Evolutionary conservation across 345 rosid genomes (phyloP), one percentile per base, ranked within the genome.

Genomic region (Salix caprea): DNA sequence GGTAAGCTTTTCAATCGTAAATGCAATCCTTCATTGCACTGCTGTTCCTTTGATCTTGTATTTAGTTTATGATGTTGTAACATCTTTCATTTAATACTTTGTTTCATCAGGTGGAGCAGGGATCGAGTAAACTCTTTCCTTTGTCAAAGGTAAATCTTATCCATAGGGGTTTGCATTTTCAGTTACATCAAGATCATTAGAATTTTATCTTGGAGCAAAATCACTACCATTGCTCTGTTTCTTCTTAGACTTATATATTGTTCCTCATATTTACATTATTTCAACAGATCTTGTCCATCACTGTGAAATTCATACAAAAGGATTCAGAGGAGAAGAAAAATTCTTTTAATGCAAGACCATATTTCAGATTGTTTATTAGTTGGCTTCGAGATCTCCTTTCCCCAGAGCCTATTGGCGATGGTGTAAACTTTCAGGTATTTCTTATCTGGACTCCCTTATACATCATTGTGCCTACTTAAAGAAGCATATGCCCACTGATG

Each of bases 301-400:
- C 93, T 40, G 87, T 96, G 81, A 93, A 86, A 89, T 82, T 81
- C 83, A 87, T 92, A 76, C 98, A 86, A 84, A 92, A 87, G 81
- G 97, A 91, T 56, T 92, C 94, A 1, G 99, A 96, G 74, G 98
- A 91, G 75, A 94, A 88, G 86, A 92, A 91, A 85, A 65, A 86
- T 61, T 81, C 89, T 82, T 89, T 88, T 71, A 88, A 91, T 80
- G 90, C 88, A 2, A 89, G 93, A 66, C 89, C 89, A 10, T 91
- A 93, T 84, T 93, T 89, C 81, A 87, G 94, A 86, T 79, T 93
- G 84, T 85, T 90, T 81, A 83, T 91, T 50, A 89, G 90, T 84
- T 96, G 92, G 95, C 83, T 96, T 71, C 78, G 87, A 42, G 99
- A 96, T 80, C 84, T 93, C 32, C 87, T 84, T 74, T 90, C 92